phyloP scores from a whole-genome alignment of 352 stramenopile species.

The Globisporangium cylindrosporum region DNA sequence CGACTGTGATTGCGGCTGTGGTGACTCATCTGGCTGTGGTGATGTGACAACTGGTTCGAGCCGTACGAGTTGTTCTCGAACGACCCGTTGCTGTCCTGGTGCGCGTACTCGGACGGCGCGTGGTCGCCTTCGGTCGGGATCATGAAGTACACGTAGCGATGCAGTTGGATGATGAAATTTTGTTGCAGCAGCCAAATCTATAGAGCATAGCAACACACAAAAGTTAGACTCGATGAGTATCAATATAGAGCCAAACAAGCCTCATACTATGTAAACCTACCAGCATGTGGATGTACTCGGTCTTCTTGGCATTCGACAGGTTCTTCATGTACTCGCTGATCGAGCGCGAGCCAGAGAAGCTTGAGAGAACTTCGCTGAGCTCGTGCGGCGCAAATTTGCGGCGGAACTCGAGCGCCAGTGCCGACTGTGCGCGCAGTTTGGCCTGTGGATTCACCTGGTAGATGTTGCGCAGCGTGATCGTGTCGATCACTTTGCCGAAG shows the following conservation, averaged over 20 bases:
- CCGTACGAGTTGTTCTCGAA: constrained; percentile 26
- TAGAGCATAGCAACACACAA: background rate
- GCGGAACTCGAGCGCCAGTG: constrained; percentile 65
- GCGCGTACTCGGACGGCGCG: constrained; percentile 12
- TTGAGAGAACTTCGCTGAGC: constrained; percentile 68
- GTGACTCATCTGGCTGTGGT: constrained; percentile 14
- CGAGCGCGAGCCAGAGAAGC: constrained; percentile 61
- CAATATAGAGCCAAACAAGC: background rate
- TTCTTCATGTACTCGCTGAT: constrained; percentile 84
- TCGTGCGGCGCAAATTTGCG: constrained; percentile 71
- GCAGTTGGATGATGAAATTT: constrained; percentile 79
- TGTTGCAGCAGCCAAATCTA: constrained; percentile 85
- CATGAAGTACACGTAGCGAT: constrained; percentile 88
- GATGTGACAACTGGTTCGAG: constrained; percentile 20
- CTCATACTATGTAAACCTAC: constrained; percentile 16
- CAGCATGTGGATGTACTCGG: constrained; percentile 87
- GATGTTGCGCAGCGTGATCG: constrained; percentile 84
- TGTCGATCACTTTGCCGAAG: constrained; percentile 74
- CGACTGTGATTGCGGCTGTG: constrained; percentile 16
- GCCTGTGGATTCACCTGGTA: constrained; percentile 75
- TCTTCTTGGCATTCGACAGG: constrained; percentile 57
- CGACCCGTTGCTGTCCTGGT: constrained; percentile 30
- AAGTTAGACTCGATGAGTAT: background rate
- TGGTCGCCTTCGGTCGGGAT: constrained; percentile 65
- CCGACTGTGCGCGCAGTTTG: constrained; percentile 45